A percentile compares a stretch with the other conserved stretches of the same genome.
These are phyloP conservation scores for Aeschynomene evenia DNA, from an alignment of 306 rosid genomes.

Conservation along the genomic window DNA sequence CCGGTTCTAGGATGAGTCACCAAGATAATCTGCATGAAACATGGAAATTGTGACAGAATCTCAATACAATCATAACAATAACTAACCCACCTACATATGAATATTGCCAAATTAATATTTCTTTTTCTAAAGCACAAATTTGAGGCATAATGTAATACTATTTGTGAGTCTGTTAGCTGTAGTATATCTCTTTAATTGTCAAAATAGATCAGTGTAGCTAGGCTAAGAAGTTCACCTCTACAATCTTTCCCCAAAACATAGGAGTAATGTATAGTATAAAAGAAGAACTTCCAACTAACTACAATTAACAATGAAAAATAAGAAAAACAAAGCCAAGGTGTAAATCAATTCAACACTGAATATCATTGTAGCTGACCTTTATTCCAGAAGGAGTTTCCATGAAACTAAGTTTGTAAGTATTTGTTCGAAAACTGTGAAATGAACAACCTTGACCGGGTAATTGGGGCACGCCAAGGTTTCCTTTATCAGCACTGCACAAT, in stretches of 20 bases:
- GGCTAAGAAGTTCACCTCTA: not conserved
- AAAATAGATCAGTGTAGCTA: not conserved
- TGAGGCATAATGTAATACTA: constrained; percentile 19
- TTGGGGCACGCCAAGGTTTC: constrained; percentile 94
- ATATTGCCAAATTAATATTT: not conserved
- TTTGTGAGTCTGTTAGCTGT: not conserved
- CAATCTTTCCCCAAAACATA: not conserved
- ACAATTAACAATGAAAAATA: not conserved
- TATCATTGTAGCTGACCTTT: constrained; percentile 50
- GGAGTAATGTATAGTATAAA: constrained; percentile 1
- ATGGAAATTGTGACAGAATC: constrained; percentile 11
- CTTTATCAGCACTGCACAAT: constrained; percentile 72
- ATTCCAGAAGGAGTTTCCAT: constrained; percentile 94
- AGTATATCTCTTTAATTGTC: not conserved
- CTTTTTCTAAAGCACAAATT: not conserved
- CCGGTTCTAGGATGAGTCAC: constrained; percentile 92
- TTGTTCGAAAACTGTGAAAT: constrained; percentile 92
- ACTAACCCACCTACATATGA: not conserved
- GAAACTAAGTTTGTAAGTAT: constrained; percentile 91
- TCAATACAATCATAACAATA: not conserved
- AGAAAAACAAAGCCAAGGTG: not conserved
- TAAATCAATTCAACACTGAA: constrained; percentile 11
- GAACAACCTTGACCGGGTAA: constrained; percentile 98
- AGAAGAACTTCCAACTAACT: not conserved
- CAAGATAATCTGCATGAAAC: constrained; percentile 68